Evolutionary conservation across 768 basidiomycete genomes (phyloP), one percentile per base, ranked within the genome.

Genomic region (Tephrocybe sp.): DNA sequence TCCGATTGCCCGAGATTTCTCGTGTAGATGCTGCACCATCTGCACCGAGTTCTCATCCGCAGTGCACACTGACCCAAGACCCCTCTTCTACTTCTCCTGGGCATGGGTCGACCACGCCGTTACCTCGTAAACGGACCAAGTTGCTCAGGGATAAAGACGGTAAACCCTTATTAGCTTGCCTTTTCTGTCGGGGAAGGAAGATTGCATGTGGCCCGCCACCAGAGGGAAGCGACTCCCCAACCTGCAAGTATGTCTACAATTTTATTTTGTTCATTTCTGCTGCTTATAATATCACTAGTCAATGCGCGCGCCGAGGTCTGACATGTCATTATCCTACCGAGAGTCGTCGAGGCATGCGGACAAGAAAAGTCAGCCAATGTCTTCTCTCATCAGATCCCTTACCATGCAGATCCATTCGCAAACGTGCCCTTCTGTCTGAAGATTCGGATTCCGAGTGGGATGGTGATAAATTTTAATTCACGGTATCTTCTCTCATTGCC

Each of bases 171-270:
- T 61, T 79, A 23, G 77, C 77, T 1, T 79, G 77, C 49, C 60
- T 75, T 3, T 78, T 79, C 56, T 78, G 77, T 37, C 66, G 77
- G 10, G 72, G 73, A 3, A 64, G 78, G 12, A 79, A 80, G 63
- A 79, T 79, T 37, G 78, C 77, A 8, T 79, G 78, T 30, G 76
- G 78, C 0, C 68, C 74, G 4, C 72, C 75, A 3, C 55, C 63
- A 4, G 58, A 64, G 0, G 69, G 64, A 2, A 70, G 66, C 42
- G 65, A 65, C 37, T 71, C 72, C 45, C 66, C 63, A 30, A 70
- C 74, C 0, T 79, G 77, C 77, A 76, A 77, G 78, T 79, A 54
- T 70, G 77, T 71, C 6, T 11, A 29, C 11, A 5, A 5, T 5
- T 5, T 11, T 29, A 5, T 29, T n/a, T 9, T 21, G 25, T 33